Base-by-base conservation (phyloP, 2,329 filamentous ascomycete genomes). In the Monosporascus cannonballus region DNA sequence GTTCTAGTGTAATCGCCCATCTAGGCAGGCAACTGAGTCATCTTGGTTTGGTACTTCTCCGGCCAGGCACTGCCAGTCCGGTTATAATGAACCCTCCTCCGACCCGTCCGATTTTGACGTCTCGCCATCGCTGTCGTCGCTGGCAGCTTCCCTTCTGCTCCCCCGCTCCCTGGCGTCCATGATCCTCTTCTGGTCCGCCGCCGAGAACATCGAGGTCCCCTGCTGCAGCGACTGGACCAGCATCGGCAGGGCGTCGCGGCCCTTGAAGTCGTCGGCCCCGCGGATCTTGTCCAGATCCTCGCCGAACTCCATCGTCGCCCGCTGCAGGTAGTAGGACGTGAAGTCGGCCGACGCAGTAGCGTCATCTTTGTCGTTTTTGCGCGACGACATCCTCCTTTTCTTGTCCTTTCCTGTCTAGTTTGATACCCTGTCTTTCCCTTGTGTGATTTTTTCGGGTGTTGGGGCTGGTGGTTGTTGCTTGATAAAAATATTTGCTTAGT, bases 231-330 rank as follows among this genome's bases (percentile, higher is more conserved):
- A 85, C 61, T 80, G 75, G 36, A 91, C 77, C 42, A 91, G 76
- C 64, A 89, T 78, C 5, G 77, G 75, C 30, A 90, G 76, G 3
- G 80, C 80, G 49, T 83, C 82, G 54, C 74, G 14, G 22, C 42
- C 73, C 64, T 82, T 84, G 71, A 90, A 92, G 69, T 91, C 88
- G 60, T 83, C 80, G 9, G 87, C 85, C 39, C 58, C 62, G 58
- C 87, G 81, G 56, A 90, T 75, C 67, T 83, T 83, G 71, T 89
- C 84, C 38, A 92, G 76, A 65, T 91, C 88, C 59, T 90, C 85
- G 14, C 84, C 82, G 52, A 92, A 83, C 66, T 91, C 87, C 49
- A 76, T 73, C 0, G 87, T 89, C 6, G 84, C 74, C 54, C 81
- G 83, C 61, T 86, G 83, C 47, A 91, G 78, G 67, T 90, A 90